phyloP scores from a whole-genome alignment of 306 rosid species.

The Sindora glabra region DNA sequence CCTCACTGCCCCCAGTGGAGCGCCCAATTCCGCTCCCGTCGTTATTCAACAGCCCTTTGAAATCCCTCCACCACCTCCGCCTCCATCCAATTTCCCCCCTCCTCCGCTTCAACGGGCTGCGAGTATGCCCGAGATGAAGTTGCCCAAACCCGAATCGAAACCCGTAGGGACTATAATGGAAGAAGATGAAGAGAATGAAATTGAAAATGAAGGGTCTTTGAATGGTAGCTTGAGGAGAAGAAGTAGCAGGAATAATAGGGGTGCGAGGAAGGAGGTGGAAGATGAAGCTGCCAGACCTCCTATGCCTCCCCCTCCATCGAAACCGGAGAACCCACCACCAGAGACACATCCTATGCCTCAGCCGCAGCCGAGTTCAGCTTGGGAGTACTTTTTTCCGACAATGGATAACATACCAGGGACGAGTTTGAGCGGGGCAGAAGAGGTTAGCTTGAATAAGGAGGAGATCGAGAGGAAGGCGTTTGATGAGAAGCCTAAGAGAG shows the following conservation, averaged over 20 bases:
- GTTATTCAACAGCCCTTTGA: conserved; percentile 20
- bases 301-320: conserved; percentile 24
- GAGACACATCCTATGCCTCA: conserved; percentile 17
- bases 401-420: conserved; percentile 47
- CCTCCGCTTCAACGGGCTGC: conserved; percentile 51
- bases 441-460: conserved; percentile 14
- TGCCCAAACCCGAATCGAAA: conserved; percentile 13
- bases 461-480: conserved; percentile 30
- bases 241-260: conserved; percentile 13
- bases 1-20: not conserved
- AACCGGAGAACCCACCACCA: conserved; percentile 19
- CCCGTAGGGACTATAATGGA: conserved; percentile 33
- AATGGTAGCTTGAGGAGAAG: conserved; percentile 31
- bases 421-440: conserved; percentile 36
- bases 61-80: conserved; percentile 55
- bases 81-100: conserved; percentile 20
- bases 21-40: not conserved
- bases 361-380: conserved; percentile 30
- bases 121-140: conserved; percentile 69
- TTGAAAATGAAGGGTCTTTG: conserved; percentile 35
- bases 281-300: conserved; percentile 34
- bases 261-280: conserved; percentile 7
- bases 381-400: conserved; percentile 52
- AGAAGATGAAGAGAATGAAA: conserved; percentile 43
- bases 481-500: conserved; percentile 31